These are phyloP conservation scores for Candida sakaeoensis DNA, from an alignment of 805 yeast species.

Conservation along the genomic window DNA sequence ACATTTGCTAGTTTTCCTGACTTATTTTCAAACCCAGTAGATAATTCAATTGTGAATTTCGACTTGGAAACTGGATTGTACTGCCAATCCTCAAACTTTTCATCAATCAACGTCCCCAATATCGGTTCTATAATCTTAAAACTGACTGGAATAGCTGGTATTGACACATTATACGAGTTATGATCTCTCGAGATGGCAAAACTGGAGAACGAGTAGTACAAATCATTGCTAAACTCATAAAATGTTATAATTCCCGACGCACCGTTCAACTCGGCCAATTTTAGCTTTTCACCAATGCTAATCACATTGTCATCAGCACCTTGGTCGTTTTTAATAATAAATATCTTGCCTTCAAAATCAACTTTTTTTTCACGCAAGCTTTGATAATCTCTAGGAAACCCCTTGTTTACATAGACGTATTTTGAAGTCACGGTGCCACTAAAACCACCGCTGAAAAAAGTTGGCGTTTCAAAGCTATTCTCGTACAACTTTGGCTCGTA, in stretches of 20 bases:
- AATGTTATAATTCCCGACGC: constrained; percentile 24
- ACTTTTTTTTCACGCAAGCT: constrained; percentile 17
- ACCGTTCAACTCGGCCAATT: constrained; percentile 23
- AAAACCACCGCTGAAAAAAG: constrained; percentile 24
- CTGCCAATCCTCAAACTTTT: constrained; percentile 20
- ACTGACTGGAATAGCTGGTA: constrained; percentile 27
- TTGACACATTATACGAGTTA: constrained; percentile 10
- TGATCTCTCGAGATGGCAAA: constrained; percentile 19
- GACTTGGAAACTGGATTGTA: constrained; percentile 19
- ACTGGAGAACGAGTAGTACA: constrained; percentile 2
- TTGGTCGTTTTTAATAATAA: constrained; percentile 19
- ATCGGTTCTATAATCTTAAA: constrained; percentile 23
- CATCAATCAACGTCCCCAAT: constrained; percentile 17
- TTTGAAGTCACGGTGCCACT: constrained; percentile 22
- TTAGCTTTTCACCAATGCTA: constrained; percentile 21
- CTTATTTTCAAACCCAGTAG: constrained; percentile 12
- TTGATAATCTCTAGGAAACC: constrained; percentile 25
- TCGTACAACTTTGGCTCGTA: constrained; percentile 26
- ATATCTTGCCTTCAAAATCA: constrained; percentile 22
- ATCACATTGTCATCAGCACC: constrained; percentile 12
- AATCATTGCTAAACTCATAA: constrained; percentile 11
- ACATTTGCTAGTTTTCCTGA: constrained; percentile 24
- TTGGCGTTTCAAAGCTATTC: constrained; percentile 24
- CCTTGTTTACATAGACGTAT: constrained; percentile 30
- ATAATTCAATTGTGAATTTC: constrained; percentile 14